Base-by-base conservation (phyloP, 345 rosid species). In the Euphorbia tirucalli region DNA sequence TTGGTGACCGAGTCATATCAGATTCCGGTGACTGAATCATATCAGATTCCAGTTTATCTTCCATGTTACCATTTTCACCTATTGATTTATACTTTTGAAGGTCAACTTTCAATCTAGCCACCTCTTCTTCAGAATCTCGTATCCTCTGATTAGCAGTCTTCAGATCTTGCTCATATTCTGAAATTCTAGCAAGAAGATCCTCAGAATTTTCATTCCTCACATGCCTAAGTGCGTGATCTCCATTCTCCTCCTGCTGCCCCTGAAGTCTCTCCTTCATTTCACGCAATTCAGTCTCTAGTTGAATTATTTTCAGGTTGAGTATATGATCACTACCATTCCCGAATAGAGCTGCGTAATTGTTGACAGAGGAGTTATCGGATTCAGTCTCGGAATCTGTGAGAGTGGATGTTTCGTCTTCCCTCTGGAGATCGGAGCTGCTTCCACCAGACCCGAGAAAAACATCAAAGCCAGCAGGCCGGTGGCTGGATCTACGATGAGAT, bases 361-460 rank as follows among this genome's bases (percentile, higher is more conserved):
- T 84, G 46, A 83, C 74, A 46, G 93, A 84, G 50, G 92, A 79
- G 68, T 77, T 79, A 79, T 78, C 85, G 35, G 88, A 86, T 55
- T 92, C 99, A 1, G 95, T 74, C 70, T 89, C 97, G 5, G 97
- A 90, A 76, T 90, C 97, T 2, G 87, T 85, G 60, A 89, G 78
- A 13, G 89, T 84, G 54, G 91, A 92, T 37, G 93, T 81, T 46
- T 84, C 93, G 28, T 85, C 91, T 83, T 87, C 92, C 79, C 83
- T 88, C 11, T 76, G 70, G 73, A 77, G 77, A 71, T 87, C 91
- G 6, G 88, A 85, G 72, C 83, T 81, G 6, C 83, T 79, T 21
- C 80, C 81, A 58, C 84, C 85, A 55, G 87, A 85, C 68, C 86
- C 83, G 62, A 83, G 74, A 78, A 87, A 87, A 63, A 65, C 65